These are phyloP conservation scores for Elongisporangium senticosum DNA, from an alignment of 352 stramenopile species.

Conservation along the genomic window DNA sequence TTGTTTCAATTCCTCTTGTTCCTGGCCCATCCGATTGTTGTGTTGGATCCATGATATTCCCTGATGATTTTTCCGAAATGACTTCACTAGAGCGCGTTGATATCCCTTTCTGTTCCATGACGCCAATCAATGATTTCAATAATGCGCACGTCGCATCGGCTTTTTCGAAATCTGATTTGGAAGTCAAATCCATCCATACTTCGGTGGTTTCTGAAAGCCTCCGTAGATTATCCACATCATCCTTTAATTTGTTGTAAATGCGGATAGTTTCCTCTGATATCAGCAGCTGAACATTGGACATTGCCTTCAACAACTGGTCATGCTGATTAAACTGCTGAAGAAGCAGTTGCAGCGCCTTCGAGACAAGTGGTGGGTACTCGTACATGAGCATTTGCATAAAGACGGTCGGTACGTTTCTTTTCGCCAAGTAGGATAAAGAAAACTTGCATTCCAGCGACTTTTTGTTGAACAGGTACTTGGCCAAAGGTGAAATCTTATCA, in stretches of 20 bases:
- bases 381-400: conserved; percentile 81
- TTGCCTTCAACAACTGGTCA: conserved; percentile 57
- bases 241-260: conserved; percentile 63
- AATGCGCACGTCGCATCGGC: conserved; percentile 38
- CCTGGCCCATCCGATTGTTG: not conserved
- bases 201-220: conserved; percentile 66
- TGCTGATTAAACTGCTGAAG: conserved; percentile 73
- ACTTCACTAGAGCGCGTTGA: not conserved
- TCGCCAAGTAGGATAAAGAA: conserved; percentile 37
- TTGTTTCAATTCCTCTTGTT: not conserved
- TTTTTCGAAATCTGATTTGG: conserved; percentile 62
- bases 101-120: conserved; percentile 13
- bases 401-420: conserved; percentile 42
- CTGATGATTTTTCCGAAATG: not conserved
- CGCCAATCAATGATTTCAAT: conserved; percentile 30
- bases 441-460: conserved; percentile 54
- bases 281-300: conserved; percentile 57
- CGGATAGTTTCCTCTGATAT: conserved; percentile 55
- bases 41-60: not conserved
- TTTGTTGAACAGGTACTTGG: conserved; percentile 37
- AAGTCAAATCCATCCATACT: conserved; percentile 80
- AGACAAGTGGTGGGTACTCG: conserved; percentile 65
- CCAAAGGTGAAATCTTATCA: conserved; percentile 43
- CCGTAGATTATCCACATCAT: conserved; percentile 56
- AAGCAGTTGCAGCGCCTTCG: conserved; percentile 64